phyloP scores from a whole-genome alignment of 306 rosid genomes.

The Leucaena leucocephala region DNA sequence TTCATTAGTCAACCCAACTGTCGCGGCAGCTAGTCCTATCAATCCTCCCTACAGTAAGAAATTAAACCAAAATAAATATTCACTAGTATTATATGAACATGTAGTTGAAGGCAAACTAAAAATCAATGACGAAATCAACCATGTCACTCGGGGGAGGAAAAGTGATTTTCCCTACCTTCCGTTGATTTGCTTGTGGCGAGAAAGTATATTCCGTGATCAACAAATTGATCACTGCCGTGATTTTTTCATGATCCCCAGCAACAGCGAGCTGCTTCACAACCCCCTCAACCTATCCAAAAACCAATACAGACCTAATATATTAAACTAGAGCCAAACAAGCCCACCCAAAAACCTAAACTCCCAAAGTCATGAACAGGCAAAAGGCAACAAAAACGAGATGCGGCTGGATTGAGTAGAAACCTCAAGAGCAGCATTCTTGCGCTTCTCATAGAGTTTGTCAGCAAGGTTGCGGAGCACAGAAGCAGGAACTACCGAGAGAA shows the following conservation, averaged over 20 bases:
- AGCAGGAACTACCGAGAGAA: constrained; percentile 62
- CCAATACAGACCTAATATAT: constrained; percentile 1
- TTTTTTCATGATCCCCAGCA: constrained; percentile 87
- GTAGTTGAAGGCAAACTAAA: constrained; percentile 7
- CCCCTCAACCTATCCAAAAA: constrained; percentile 75
- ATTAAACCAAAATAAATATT: neutral
- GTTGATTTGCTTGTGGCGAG: constrained; percentile 90
- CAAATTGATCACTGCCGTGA: constrained; percentile 79
- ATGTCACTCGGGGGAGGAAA: neutral
- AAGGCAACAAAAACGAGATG: neutral
- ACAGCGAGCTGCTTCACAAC: constrained; percentile 80
- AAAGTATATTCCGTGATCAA: constrained; percentile 66
- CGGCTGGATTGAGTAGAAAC: constrained; percentile 43
- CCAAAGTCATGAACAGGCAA: constrained; percentile 39
- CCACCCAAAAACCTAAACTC: constrained; percentile 52
- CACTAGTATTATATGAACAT: neutral
- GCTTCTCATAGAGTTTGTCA: constrained; percentile 97
- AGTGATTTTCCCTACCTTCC: constrained; percentile 65
- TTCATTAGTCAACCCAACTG: constrained; percentile 91
- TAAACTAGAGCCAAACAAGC: constrained; percentile 35
- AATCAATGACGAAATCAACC: neutral
- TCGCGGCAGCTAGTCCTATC: constrained; percentile 98
- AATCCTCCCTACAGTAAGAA: constrained; percentile 77
- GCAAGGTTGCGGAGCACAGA: constrained; percentile 88
- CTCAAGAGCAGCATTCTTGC: constrained; percentile 99